These are phyloP conservation scores for Scheffersomyces segobiensis DNA, from an alignment of 1,139 yeast genomes.

Conservation along the genomic window DNA sequence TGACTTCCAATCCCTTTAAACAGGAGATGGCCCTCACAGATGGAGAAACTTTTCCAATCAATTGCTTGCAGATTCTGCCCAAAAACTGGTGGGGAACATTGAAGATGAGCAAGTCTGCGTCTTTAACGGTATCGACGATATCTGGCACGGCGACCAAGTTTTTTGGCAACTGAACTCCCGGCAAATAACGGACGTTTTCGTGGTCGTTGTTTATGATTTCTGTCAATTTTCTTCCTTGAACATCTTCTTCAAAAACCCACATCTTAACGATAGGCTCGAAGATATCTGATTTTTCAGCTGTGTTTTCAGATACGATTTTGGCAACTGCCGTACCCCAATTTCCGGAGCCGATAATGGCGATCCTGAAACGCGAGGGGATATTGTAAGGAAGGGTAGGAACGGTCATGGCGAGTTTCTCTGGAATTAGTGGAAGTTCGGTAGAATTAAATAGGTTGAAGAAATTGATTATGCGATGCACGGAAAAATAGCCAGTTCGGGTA, in stretches of 20 bases:
- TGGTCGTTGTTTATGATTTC: conserved; percentile 84
- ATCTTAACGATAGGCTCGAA: conserved; percentile 73
- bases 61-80: conserved; percentile 67
- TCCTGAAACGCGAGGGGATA: conserved; percentile 46
- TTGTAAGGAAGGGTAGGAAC: conserved; percentile 27
- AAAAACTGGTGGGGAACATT: conserved; percentile 95
- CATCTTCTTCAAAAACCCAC: conserved; percentile 92
- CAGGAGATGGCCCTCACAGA: conserved; percentile 85
- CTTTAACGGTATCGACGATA: conserved; percentile 67
- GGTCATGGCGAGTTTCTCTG: conserved; percentile 26
- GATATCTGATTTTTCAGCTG: conserved; percentile 63
- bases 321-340: conserved; percentile 97
- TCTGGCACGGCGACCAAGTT: conserved; percentile 87
- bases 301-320: conserved; percentile 86
- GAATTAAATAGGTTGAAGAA: neutral
- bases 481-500: neutral
- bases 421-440: neutral
- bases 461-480: neutral
- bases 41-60: conserved; percentile 71
- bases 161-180: conserved; percentile 74
- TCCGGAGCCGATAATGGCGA: conserved; percentile 74
- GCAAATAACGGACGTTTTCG: conserved; percentile 87
- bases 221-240: conserved; percentile 72
- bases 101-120: conserved; percentile 81
- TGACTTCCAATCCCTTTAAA: conserved; percentile 87